Evolutionary conservation across 345 rosid genomes (phyloP), one percentile per base, ranked within the genome.

Genomic region (Erucastrum elatum): DNA sequence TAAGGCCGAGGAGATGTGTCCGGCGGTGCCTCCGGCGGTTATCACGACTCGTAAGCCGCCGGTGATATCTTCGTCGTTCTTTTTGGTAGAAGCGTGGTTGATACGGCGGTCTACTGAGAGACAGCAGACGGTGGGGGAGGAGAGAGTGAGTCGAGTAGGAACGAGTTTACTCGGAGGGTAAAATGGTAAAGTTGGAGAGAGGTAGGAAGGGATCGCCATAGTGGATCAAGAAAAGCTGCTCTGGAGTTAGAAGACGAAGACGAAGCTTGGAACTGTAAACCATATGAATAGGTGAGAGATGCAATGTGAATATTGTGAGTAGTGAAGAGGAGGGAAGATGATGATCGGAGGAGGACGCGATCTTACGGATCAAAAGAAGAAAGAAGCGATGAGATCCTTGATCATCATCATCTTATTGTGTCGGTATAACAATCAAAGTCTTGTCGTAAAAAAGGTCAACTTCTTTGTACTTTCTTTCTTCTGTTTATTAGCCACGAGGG

Each of bases 1-100:
- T 8, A 93, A 65, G 4, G 94, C 98, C 2, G 96, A 87, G 53
- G 77, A 84, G 64, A 93, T 87, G 85, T 87, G 98, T 59, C 98
- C 91, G 2, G 90, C 97, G 2, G 96, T 92, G 46, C 94, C 97
- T 34, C 96, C 97, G 0, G 90, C 94, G 6, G 94, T 87, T 35
- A 92, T 80, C 1, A 76, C 89, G 34, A 90, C 85, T 16, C 91
- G 89, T 77, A 92, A 68, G 25, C 16, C 34, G 55, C 75, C 64
- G 51, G 0, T 4, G 21, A 21, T 21, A 21, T 21, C 21, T 55
- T 68, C 60, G 9, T 44, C 72, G 53, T 10, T 21, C 1, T 29
- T 49, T 21, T 17, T 58, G 61, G 46, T 29, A 68, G 65, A 27
- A 30, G 17, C 34, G 5, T 75, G 75, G 73, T 27, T 78, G 71